Base-by-base conservation (phyloP, 441 rosid species). In the Isatis lusitanica region DNA sequence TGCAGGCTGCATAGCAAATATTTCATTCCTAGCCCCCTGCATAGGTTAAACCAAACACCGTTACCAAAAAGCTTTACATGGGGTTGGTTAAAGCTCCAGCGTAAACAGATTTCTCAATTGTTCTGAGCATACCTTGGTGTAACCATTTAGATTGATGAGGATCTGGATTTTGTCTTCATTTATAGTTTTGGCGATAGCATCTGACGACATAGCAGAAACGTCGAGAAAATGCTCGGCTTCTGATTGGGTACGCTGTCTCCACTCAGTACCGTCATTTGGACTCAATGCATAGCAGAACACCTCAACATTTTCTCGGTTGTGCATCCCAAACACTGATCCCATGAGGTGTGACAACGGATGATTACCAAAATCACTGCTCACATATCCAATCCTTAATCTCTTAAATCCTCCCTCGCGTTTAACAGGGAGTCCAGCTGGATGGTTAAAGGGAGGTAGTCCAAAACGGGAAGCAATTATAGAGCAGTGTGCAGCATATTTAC, bases 311-410 rank as follows among this genome's bases (percentile, higher is more conserved):
- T 87, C 90, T 80, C 79, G 83, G 85, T 91, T 86, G 79, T 96
- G 99, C 97, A 93, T 90, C 74, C 99, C 99, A 83, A 93, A 96
- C 68, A 96, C 92, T 8, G 99, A 96, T 58, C 98, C 99, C 99
- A 96, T 93, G 51, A 96, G 97, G 74, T 96, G 99, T 33, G 99
- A 96, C 80, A 96, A 76, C 2, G 99, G 99, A 57, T 96, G 99
- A 71, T 96, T 96, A n/a, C 98, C 98, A 56, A 96, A 96, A 67
- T 96, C 99, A 82, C 99, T 96, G 86, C 99, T 96, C 72, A 96
- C 90, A 65, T 91, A 96, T 63, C 99, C 98, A 81, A 96, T 81
- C 79, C 89, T 92, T 50, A 96, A 80, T 74, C 99, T 88, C 82
- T 85, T 88, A 70, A 76, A 81, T 55, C 97, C 91, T 75, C 83